Evolutionary conservation across 2,329 filamentous ascomycete genomes (phyloP).

Genomic region (Cercospora beticola): DNA sequence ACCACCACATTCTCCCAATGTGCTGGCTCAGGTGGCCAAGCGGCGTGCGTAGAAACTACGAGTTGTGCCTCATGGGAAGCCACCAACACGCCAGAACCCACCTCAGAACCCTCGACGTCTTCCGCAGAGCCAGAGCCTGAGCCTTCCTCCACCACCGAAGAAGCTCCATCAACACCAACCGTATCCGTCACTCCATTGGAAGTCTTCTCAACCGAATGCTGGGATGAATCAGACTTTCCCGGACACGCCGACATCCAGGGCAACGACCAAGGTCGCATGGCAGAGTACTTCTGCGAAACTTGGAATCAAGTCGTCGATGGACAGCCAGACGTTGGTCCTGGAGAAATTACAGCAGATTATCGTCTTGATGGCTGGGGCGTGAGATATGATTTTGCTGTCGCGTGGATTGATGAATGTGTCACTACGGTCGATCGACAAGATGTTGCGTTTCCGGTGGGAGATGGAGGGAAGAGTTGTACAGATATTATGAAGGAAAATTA

Average conservation of each 20-base stretch:
- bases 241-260: not conserved
- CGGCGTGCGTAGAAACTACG: not conserved
- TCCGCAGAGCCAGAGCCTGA: not conserved
- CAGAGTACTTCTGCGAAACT: not conserved
- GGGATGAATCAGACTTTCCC: not conserved
- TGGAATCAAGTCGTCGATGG: not conserved
- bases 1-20: not conserved
- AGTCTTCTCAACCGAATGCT: not conserved
- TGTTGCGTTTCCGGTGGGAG: not conserved
- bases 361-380: not conserved
- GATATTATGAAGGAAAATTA: not conserved
- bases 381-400: not conserved
- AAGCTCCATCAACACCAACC: not conserved
- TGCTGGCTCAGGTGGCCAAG: not conserved
- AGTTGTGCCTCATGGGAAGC: not conserved
- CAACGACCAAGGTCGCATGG: not conserved
- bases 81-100: not conserved
- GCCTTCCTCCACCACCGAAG: not conserved
- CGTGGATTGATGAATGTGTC: not conserved
- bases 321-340: not conserved
- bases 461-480: not conserved
- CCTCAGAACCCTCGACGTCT: not conserved
- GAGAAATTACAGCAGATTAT: not conserved
- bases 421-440: not conserved
- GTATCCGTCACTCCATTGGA: not conserved